Base-by-base conservation (phyloP, 352 stramenopile species). In the Pythium phragmitis region DNA sequence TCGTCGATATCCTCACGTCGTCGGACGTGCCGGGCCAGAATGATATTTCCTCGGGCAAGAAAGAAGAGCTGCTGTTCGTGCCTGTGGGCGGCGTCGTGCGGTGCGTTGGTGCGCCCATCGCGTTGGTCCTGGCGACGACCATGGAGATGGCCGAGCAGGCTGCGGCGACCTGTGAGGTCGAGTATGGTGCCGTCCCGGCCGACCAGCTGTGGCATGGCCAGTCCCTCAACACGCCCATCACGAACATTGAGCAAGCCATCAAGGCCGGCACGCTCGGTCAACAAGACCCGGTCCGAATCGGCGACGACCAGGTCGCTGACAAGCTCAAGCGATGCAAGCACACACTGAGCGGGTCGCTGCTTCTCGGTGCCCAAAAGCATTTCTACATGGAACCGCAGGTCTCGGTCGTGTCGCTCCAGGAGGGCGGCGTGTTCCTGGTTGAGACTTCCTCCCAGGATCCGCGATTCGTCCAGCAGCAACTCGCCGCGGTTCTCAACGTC, bases 351-450 rank as follows among this genome's bases (percentile, higher is more conserved):
- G 72, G 75, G 1, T 30, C 36, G 12, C 34, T 86, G n/a, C 37
- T 63, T 12, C 67, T 79, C 9, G 74, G 67, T 2, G 67, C 69
- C 1, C 77, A 86, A 54, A 76, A 76, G 52, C 77, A 87, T 62
- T 84, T 87, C 48, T 83, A 87, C 68, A 80, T 87, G 73, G 77
- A 87, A 56, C 72, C 77, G 14, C 77, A 87, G 61, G 55, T 69
- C 16, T 72, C 70, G 34, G 49, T 78, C n/a, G 59, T 62, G 33
- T 72, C 60, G 17, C 28, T 68, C 2, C 26, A 63, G 16, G 74
- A 84, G 63, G 73, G 69, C 19, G 66, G 60, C 16, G 59, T 71
- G 1, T 63, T 82, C 33, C 13, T 58, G 5, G 57, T 87, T 3
- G 63, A 77, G 9, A 68, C 70, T 45, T 79, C 71, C 17, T 68